A percentile compares a stretch with the other conserved stretches of the same genome.
These are phyloP conservation scores for Neofusicoccum parvum DNA, from an alignment of 2,329 filamentous ascomycete genomes.

Conservation along the genomic window DNA sequence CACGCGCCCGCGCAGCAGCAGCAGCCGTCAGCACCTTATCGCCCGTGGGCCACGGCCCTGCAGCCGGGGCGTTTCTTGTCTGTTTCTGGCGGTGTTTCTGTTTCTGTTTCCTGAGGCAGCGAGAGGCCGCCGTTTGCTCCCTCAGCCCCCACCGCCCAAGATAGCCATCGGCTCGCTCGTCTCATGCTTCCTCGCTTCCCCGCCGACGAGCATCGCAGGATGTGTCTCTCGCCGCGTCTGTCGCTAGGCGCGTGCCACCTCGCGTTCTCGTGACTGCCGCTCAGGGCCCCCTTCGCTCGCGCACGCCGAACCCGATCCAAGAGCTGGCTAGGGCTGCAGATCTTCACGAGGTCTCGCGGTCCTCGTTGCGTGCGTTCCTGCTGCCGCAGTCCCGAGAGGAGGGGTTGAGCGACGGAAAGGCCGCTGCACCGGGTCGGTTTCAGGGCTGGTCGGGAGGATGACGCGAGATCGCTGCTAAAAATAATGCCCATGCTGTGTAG, in stretches of 20 bases:
- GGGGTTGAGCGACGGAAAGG: conserved; percentile 21
- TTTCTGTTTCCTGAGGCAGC: not conserved
- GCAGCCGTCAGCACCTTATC: conserved; percentile 20
- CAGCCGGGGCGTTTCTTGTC: conserved; percentile 1
- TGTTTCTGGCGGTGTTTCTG: conserved; percentile 3
- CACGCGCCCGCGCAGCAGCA: conserved; percentile 7
- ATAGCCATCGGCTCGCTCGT: not conserved
- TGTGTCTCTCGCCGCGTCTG: not conserved
- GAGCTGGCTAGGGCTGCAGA: conserved; percentile 19
- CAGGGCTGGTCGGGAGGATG: conserved; percentile 17
- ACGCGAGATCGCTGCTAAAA: conserved; percentile 22
- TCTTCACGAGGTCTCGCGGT: conserved; percentile 17
- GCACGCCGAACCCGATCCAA: not conserved
- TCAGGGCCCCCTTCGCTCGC: not conserved
- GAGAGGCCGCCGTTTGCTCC: not conserved
- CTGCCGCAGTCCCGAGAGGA: conserved; percentile 8
- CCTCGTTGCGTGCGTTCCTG: conserved; percentile 9
- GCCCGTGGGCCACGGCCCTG: conserved; percentile 4
- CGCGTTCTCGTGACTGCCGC: not conserved
- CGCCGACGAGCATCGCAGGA: too few relatives aligned
- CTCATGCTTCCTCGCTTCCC: too few relatives aligned
- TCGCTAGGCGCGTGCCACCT: not conserved
- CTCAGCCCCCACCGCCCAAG: conserved; percentile 17
- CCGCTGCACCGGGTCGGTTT: conserved; percentile 17
- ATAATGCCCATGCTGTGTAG: conserved; percentile 21